Conservation (phyloP, 1,284 basidiomycete genomes). For the Ceratobasidium sp. region DNA sequence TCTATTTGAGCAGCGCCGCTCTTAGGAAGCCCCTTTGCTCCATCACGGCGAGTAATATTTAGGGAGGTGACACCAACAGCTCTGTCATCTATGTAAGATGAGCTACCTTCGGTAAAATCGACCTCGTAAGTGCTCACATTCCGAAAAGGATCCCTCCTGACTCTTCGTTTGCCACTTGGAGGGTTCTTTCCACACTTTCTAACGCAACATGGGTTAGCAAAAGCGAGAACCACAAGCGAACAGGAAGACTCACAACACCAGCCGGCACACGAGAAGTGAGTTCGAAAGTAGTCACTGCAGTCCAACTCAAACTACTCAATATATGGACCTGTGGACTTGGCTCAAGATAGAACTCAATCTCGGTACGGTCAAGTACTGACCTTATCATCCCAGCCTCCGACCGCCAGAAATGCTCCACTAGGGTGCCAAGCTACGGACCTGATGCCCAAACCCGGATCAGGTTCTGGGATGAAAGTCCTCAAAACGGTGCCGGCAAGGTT, state of each 20-base stretch:
- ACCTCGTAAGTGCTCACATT: constrained; percentile 3
- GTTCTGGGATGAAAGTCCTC: constrained; percentile 72
- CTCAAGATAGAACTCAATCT: constrained; percentile 9
- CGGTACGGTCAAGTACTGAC: constrained; percentile 55
- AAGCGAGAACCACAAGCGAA: background rate
- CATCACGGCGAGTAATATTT: constrained; percentile 58
- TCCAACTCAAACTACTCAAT: constrained; percentile 82
- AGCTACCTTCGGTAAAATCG: background rate
- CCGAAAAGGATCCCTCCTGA: constrained; percentile 62
- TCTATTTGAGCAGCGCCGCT: constrained; percentile 74
- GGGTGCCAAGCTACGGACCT: constrained; percentile 84
- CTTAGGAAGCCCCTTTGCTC: constrained; percentile 58
- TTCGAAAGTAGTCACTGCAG: constrained; percentile 71
- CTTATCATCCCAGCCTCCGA: constrained; percentile 87
- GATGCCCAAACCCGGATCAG: constrained; percentile 83
- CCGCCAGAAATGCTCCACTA: constrained; percentile 76
- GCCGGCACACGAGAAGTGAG: constrained; percentile 65
- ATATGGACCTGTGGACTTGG: constrained; percentile 69
- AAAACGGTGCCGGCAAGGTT: constrained; percentile 77
- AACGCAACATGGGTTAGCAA: background rate
- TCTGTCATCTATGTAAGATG: constrained; percentile 69
- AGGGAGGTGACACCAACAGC: constrained; percentile 62
- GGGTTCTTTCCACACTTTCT: constrained; percentile 86
- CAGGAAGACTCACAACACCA: constrained; percentile 63
- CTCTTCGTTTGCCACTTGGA: constrained; percentile 81